A percentile compares a stretch with the other conserved stretches of the same genome.
phyloP scores from a whole-genome alignment of 164 flowering plant genomes.

The Berberis vulgaris region DNA sequence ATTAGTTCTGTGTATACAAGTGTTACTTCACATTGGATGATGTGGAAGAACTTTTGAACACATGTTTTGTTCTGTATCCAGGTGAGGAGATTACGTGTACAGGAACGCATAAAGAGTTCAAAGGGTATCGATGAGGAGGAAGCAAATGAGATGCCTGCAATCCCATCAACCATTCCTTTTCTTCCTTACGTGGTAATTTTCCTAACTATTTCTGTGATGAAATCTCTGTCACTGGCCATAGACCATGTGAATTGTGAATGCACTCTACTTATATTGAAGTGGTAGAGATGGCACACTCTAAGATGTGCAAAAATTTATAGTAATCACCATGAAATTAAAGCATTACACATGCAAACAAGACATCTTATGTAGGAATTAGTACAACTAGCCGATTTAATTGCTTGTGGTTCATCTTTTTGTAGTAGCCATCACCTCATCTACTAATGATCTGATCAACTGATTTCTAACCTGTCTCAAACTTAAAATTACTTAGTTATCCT shows the following conservation, averaged over 20 bases:
- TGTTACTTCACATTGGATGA: background rate
- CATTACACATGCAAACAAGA: too few species aligned
- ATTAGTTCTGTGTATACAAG: background rate
- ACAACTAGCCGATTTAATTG: too few species aligned
- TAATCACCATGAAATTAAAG: too few species aligned
- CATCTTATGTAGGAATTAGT: too few species aligned
- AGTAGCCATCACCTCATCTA: too few species aligned
- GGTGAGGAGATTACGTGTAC: slow-evolving; percentile 79
- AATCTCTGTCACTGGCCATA: background rate
- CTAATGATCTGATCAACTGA: too few species aligned
- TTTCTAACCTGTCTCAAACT: too few species aligned
- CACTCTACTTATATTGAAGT: too few species aligned
- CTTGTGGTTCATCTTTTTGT: too few species aligned
- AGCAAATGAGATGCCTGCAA: slow-evolving; percentile 81
- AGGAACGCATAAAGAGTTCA: slow-evolving; percentile 46
- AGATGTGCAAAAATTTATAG: too few species aligned
- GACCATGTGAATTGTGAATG: background rate
- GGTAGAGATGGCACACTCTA: too few species aligned
- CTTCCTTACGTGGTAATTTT: slow-evolving; percentile 62
- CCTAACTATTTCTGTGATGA: background rate
- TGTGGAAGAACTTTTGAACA: background rate
- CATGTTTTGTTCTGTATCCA: slow-evolving; percentile 8
- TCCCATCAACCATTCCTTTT: slow-evolving; percentile 86
- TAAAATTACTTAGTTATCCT: too few species aligned
- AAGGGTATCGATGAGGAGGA: slow-evolving; percentile 37